Evolutionary conservation across 192 early-diverging fungal genomes (phyloP), one percentile per base, ranked within the genome.

Genomic region (Entomortierella parvispora): DNA sequence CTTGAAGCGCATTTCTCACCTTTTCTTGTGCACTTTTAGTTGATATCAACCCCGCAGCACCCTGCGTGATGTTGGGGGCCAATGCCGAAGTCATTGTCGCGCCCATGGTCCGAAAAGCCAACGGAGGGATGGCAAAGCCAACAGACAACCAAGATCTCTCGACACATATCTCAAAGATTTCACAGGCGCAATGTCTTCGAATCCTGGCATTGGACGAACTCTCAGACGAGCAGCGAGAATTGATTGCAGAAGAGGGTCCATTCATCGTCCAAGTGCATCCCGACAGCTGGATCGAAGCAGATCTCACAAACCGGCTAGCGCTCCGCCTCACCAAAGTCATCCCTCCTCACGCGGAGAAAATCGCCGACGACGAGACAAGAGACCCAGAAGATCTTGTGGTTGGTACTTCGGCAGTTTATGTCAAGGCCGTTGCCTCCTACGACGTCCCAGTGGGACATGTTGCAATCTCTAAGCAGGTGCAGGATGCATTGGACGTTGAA

Each of bases 21-120:
- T 33, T 15, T 33, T 33, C 17, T 55, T 8, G 33, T 32, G 10
- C 23, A 2, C n/a, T 4, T 32, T 6, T 70, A 88, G 87, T 81
- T 15, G 85, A 88, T 71, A 72, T 85, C 20, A 80, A 79, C 69
- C 90, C 93, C 0, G 51, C 60, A 8, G 64, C 81, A 0, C 68
- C 53, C 2, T 87, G 80, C 53, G 76, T 84, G 0, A 82, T 89
- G 70, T 79, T 94, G 6, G 85, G 81, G 10, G 86, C 87, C 25
- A 89, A 89, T 68, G 77, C 87, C 9, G 92, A 94, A 62, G 84
- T 94, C 42, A 82, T 84, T 55, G 92, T 94, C 15, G 89, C 90
- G 12, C 92, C 93, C 23, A 93, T 88, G 65, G 81, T 88, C 49
- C 83, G 91, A 40, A 72, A 79, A 51, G 60, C 61, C 29, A 71